A percentile compares a stretch with the other conserved stretches of the same genome.
Evolutionary conservation across 1,139 yeast species (phyloP).

Genomic region (Hemisphaericaspora subhashii): DNA sequence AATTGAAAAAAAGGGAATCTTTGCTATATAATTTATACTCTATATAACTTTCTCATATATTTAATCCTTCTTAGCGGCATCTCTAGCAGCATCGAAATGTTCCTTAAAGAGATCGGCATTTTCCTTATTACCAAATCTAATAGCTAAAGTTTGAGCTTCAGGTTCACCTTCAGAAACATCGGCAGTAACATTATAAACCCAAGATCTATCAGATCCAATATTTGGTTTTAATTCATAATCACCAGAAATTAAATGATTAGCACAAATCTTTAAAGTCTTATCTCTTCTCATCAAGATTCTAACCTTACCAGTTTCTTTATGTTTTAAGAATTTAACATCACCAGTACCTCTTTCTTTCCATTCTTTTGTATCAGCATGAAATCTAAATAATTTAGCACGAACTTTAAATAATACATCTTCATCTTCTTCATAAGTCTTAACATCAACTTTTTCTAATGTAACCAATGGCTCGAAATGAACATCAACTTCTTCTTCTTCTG

Average conservation of each 20-base stretch:
- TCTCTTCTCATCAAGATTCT: conserved; percentile 98
- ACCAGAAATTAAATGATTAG: conserved; percentile 88
- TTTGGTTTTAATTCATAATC: conserved; percentile 87
- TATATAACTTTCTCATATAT: neutral
- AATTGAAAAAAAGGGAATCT: no score
- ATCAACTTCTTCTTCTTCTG: conserved; percentile 87
- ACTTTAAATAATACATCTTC: conserved; percentile 88
- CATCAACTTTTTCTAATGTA: conserved; percentile 92
- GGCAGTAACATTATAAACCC: conserved; percentile 96
- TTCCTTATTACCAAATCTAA: conserved; percentile 95
- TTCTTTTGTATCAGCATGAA: conserved; percentile 78
- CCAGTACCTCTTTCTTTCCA: conserved; percentile 99
- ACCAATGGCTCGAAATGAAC: conserved; percentile 97
- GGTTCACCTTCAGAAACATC: conserved; percentile 96
- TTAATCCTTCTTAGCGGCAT: conserved; percentile 12
- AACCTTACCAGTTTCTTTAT: conserved; percentile 75
- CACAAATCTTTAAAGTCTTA: conserved; percentile 96
- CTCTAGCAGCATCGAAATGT: conserved; percentile 61
- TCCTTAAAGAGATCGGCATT: conserved; percentile 96
- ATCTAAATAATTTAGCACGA: conserved; percentile 93
- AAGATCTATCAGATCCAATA: conserved; percentile 95
- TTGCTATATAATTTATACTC: neutral
- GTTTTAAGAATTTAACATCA: conserved; percentile 92
- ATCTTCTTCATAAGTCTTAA: conserved; percentile 94
- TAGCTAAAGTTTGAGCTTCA: conserved; percentile 95